phyloP scores from a whole-genome alignment of 805 yeast species.

The Cyberlindnera japonica region DNA sequence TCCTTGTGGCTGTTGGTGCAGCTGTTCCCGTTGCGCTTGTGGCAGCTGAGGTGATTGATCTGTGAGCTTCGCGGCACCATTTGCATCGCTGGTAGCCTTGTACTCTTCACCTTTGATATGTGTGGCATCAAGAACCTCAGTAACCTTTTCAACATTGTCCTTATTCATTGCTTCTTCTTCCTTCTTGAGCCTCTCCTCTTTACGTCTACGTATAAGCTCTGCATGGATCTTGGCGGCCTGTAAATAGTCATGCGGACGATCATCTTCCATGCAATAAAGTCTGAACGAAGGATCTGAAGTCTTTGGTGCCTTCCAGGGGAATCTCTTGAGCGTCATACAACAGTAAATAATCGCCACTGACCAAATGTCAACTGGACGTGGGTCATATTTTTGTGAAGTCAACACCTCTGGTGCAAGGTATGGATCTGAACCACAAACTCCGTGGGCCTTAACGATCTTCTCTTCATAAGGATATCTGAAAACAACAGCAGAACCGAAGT shows the following conservation, averaged over 20 bases:
- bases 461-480: conserved; percentile 73
- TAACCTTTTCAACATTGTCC: conserved; percentile 11
- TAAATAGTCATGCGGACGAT: conserved; percentile 69
- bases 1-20: conserved; percentile 2
- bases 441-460: conserved; percentile 57
- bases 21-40: too few relatives aligned
- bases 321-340: conserved; percentile 80
- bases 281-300: conserved; percentile 65
- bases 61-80: too few relatives aligned
- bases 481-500: conserved; percentile 81
- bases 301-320: conserved; percentile 85
- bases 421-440: conserved; percentile 84
- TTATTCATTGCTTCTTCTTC: conserved; percentile 3
- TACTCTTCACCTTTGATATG: conserved; percentile 14
- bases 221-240: conserved; percentile 73
- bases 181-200: conserved; percentile 38
- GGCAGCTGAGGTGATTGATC: too few relatives aligned
- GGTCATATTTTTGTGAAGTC: conserved; percentile 51
- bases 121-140: conserved; percentile 16
- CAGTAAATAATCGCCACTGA: conserved; percentile 80
- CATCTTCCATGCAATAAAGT: conserved; percentile 63
- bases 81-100: conserved; percentile 4
- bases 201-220: conserved; percentile 55
- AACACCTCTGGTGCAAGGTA: conserved; percentile 81
- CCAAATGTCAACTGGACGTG: conserved; percentile 80